These are phyloP conservation scores for Mitosporidium daphniae DNA, from an alignment of 371 early-diverging fungal species.

Conservation along the genomic window DNA sequence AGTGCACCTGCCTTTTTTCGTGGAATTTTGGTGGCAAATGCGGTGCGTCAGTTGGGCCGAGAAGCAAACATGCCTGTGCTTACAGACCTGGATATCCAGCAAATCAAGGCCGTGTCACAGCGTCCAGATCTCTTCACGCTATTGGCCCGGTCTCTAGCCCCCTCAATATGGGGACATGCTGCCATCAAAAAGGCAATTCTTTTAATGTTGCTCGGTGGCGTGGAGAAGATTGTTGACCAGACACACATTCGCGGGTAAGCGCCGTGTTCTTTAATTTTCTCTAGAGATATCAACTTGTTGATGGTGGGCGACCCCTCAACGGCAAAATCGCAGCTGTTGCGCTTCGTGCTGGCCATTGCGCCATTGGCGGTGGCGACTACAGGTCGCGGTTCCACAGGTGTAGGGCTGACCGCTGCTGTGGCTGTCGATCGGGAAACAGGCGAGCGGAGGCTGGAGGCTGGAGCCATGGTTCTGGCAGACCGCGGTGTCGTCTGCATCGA, in stretches of 20 bases:
- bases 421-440: conserved; percentile 42
- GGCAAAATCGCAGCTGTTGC: conserved; percentile 71
- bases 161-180: conserved; percentile 82
- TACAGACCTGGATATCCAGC: conserved; percentile 33
- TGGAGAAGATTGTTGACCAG: conserved; percentile 64
- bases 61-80: conserved; percentile 11
- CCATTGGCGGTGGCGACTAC: conserved; percentile 70
- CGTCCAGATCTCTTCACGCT: conserved; percentile 32
- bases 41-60: conserved; percentile 31
- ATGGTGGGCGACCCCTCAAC: conserved; percentile 87
- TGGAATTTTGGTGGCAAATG: conserved; percentile 59
- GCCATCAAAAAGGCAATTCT: conserved; percentile 79
- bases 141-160: conserved; percentile 54
- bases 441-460: conserved; percentile 74
- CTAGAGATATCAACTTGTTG: conserved; percentile 61
- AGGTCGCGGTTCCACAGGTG: conserved; percentile 80
- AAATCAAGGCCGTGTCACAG: conserved; percentile 31
- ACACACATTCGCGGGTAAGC: conserved; percentile 58
- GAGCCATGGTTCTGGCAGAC: conserved; percentile 97
- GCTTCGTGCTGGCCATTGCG: conserved; percentile 46
- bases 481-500: conserved; percentile 94
- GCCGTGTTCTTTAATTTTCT: conserved; percentile 4
- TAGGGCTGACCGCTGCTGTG: conserved; percentile 81
- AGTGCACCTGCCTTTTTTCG: conserved; percentile 7
- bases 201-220: conserved; percentile 65